Evolutionary conservation across 148 eudicot genomes (phyloP).

Genomic region (Chenopodium album): DNA sequence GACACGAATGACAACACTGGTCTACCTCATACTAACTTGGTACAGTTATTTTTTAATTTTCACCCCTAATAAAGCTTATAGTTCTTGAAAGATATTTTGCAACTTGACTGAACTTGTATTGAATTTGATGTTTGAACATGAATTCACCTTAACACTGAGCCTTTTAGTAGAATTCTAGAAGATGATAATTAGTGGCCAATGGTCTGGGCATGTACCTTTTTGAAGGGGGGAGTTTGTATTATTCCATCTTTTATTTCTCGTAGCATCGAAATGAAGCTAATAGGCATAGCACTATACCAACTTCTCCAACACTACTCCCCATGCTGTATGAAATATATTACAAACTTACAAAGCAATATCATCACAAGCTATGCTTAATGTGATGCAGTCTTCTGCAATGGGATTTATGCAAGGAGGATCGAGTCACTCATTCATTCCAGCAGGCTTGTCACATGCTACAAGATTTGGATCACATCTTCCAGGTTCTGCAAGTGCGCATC

Average conservation of each 20-base stretch:
- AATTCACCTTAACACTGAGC: too few species aligned
- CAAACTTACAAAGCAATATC: not conserved
- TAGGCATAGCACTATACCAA: not conserved
- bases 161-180: not conserved
- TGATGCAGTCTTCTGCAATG: constrained; percentile 48
- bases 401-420: constrained; percentile 45
- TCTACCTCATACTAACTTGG: constrained; percentile 42
- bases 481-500: constrained; percentile 20
- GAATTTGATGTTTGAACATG: not conserved
- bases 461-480: constrained; percentile 27
- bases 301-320: not conserved
- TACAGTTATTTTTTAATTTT: constrained; percentile 23
- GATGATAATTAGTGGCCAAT: not conserved
- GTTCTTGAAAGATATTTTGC: not conserved
- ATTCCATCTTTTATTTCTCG: not conserved
- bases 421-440: constrained; percentile 35
- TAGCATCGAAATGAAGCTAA: not conserved
- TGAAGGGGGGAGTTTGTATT: not conserved
- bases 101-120: not conserved
- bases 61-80: not conserved
- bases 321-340: not conserved
- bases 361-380: not conserved
- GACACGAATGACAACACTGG: constrained; percentile 43
- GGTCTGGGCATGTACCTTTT: not conserved
- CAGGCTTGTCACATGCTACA: constrained; percentile 25